Base-by-base conservation (phyloP, 352 stramenopile genomes). In the Blastocystis sp. region DNA sequence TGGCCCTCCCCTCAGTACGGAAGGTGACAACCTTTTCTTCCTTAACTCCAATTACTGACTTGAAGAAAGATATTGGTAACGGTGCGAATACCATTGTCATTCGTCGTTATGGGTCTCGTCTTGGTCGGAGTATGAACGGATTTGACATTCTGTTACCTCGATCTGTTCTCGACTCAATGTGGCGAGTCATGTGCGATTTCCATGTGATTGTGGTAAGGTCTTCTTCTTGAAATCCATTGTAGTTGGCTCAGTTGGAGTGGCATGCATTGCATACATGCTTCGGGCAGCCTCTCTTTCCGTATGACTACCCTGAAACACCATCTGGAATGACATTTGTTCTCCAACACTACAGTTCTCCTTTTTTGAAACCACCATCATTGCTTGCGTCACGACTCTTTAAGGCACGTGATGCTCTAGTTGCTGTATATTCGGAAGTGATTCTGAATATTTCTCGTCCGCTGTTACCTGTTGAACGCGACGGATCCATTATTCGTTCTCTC, bases 251-350 rank as follows among this genome's bases (percentile, higher is more conserved):
- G 69, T 14, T 58, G 39, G 69, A 80, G 39, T 80, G 69, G 69
- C 69, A 80, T 39, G 43, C 32, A 5, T n/a, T 80, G 4, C 69
- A 80, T 39, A 63, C 69, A 5, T 80, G 24, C 27, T 80, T 63
- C 27, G 69, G 69, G 37, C 21, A 49, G 11, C 69, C 69, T 24
- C 51, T 80, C 46, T 80, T 80, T 39, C 69, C 69, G 0, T 80
- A 58, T 49, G 69, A 80, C 42, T 80, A 35, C 24, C 69, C 69
- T 7, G 69, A 80, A 32, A 80, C 69, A 27, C 69, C 69, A 21
- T n/a, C 69, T 16, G 69, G 69, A 21, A 58, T 80, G 69, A 29
- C 49, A 0, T n/a, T 32, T 39, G 19, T 61, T 19, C 37, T 54
- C 5, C 43, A 61, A 11, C 37, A 39, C 21, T 80, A 80, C 21